A percentile compares a stretch with the other conserved stretches of the same genome.
Conservation (phyloP, 1,284 basidiomycete species). For the Melampsora americana region DNA sequence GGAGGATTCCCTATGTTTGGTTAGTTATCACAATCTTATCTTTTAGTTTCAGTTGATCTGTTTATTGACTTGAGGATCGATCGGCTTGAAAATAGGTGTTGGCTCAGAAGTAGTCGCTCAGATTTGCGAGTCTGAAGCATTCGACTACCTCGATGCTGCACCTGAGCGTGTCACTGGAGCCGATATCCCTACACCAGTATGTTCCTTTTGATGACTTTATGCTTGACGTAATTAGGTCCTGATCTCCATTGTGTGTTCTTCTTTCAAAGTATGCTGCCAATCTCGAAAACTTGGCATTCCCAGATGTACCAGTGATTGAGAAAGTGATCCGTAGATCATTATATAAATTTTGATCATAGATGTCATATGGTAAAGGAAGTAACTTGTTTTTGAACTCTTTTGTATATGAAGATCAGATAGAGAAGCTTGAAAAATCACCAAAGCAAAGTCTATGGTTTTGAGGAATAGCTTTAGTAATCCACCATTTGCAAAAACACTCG, state of each 20-base stretch:
- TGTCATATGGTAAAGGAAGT: not conserved
- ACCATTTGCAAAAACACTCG: not conserved
- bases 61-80: slow-evolving; percentile 82
- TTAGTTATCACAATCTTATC: slow-evolving; percentile 53
- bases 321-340: slow-evolving; percentile 89
- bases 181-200: slow-evolving; percentile 86
- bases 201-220: slow-evolving; percentile 53
- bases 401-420: not conserved
- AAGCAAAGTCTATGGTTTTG: not conserved
- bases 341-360: slow-evolving; percentile 55
- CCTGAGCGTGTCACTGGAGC: slow-evolving; percentile 97
- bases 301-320: slow-evolving; percentile 76
- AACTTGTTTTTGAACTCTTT: not conserved
- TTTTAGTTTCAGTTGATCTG: slow-evolving; percentile 54
- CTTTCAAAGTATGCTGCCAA: slow-evolving; percentile 72
- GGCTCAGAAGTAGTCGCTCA: slow-evolving; percentile 50
- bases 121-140: slow-evolving; percentile 81
- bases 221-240: slow-evolving; percentile 44
- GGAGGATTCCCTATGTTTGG: slow-evolving; percentile 98
- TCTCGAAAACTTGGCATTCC: slow-evolving; percentile 85
- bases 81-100: slow-evolving; percentile 67
- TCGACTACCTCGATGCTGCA: slow-evolving; percentile 94
- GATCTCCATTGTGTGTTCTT: not conserved
- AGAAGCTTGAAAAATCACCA: not conserved
- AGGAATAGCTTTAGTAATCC: not conserved